phyloP scores from a whole-genome alignment of 192 early-diverging fungal species.

The Coemansia sp. region DNA sequence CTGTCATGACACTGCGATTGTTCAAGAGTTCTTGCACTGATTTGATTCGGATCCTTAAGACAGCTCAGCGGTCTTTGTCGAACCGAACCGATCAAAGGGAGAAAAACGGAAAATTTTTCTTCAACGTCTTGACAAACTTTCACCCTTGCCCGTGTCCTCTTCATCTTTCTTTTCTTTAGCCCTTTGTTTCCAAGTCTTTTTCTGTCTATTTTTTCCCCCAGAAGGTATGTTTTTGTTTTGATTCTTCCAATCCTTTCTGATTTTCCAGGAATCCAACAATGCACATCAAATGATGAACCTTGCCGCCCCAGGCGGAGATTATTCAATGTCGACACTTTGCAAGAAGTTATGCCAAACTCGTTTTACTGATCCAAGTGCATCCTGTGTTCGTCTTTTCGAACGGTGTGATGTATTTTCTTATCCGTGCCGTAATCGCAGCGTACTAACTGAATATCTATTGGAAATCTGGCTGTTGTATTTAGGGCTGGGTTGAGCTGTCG shows the following conservation, averaged over 20 bases:
- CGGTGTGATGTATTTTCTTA: not conserved
- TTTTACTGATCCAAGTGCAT: slow-evolving; percentile 12
- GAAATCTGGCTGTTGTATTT: not conserved
- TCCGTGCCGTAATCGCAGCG: not conserved
- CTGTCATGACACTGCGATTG: too few relatives aligned
- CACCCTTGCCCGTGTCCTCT: not conserved
- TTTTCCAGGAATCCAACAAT: not conserved
- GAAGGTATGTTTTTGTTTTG: slow-evolving; percentile 18
- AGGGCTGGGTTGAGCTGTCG: not conserved
- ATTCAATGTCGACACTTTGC: slow-evolving; percentile 50
- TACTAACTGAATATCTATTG: not conserved
- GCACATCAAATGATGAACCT: slow-evolving; percentile 43
- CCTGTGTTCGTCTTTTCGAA: not conserved
- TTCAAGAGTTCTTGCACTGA: not conserved
- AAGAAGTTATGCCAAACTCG: slow-evolving; percentile 36
- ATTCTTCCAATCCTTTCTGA: not conserved
- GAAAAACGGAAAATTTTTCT: too few relatives aligned
- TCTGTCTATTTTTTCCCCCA: slow-evolving; percentile 3
- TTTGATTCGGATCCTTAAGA: not conserved
- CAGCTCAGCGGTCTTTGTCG: not conserved
- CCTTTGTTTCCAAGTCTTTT: not conserved
- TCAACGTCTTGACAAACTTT: not conserved
- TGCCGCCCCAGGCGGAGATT: slow-evolving; percentile 56
- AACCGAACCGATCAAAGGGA: not conserved
- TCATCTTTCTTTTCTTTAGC: not conserved